Evolutionary conservation across 805 yeast genomes (phyloP).

Genomic region (Candida ipomoeae): DNA sequence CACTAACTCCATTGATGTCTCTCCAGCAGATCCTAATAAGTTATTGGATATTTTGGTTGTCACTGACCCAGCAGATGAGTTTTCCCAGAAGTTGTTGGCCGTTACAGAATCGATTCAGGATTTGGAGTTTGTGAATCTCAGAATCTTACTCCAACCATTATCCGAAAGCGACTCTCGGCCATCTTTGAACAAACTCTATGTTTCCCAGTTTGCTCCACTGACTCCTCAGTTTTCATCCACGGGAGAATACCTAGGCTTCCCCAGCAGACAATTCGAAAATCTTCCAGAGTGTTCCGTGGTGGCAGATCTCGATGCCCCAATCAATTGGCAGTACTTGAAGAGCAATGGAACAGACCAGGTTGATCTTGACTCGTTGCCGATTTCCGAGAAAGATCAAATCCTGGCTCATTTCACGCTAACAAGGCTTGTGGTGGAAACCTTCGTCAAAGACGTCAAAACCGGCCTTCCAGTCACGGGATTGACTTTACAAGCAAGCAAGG

Average conservation of each 20-base stretch:
- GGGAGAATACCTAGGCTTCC: conserved; percentile 16
- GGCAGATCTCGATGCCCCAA: conserved; percentile 53
- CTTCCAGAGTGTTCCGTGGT: conserved; percentile 3
- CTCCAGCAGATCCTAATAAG: conserved; percentile 21
- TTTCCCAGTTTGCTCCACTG: conserved; percentile 38
- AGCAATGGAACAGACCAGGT: conserved; percentile 34
- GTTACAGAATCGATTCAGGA: conserved; percentile 38
- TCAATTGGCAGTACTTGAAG: conserved; percentile 63
- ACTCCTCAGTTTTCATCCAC: conserved; percentile 25
- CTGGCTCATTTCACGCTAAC: conserved; percentile 43
- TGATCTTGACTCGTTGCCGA: conserved; percentile 61
- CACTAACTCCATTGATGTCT: conserved; percentile 25
- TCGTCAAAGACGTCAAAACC: conserved; percentile 44
- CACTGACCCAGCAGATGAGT: conserved; percentile 69
- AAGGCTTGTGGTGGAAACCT: conserved; percentile 66
- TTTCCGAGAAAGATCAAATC: conserved; percentile 28
- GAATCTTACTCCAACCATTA: conserved; percentile 58
- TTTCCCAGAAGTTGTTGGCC: conserved; percentile 59
- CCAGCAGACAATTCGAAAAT: conserved; percentile 30
- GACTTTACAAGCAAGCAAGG: conserved; percentile 36
- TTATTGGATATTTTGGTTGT: conserved; percentile 54
- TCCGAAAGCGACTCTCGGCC: conserved; percentile 32
- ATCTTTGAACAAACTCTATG: conserved; percentile 57
- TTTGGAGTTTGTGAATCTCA: conserved; percentile 49
- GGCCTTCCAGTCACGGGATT: conserved; percentile 48